Percentiles rank a stretch among this genome's conserved stretches.
Conservation (phyloP, 2,329 filamentous ascomycete species). For the Penicillium palitans region DNA sequence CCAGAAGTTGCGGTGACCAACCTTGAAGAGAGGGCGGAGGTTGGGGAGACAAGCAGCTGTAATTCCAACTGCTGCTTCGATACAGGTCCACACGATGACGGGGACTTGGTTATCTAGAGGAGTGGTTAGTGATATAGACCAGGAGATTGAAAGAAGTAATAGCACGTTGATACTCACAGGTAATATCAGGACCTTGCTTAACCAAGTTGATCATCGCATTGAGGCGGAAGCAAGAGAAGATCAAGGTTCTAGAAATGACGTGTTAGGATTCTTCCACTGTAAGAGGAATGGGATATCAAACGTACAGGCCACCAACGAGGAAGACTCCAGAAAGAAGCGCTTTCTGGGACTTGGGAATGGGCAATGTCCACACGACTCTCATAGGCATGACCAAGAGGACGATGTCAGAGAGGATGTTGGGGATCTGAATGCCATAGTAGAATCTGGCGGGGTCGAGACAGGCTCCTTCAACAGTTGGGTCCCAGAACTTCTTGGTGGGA, state of each 20-base stretch:
- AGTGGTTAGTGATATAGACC: background rate
- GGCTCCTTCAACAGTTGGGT: constrained; percentile 22
- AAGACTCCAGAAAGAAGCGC: constrained; percentile 30
- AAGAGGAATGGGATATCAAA: background rate
- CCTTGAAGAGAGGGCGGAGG: constrained; percentile 29
- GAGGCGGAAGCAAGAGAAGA: constrained; percentile 32
- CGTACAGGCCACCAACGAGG: constrained; percentile 32
- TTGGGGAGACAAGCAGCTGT: constrained; percentile 34
- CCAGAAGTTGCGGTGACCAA: constrained; percentile 22
- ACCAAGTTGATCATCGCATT: constrained; percentile 29
- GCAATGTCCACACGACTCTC: constrained; percentile 29
- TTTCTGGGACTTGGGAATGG: constrained; percentile 27
- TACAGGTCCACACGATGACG: constrained; percentile 33
- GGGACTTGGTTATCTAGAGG: constrained; percentile 31
- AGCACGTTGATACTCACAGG: constrained; percentile 23
- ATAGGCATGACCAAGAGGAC: constrained; percentile 32
- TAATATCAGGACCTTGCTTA: constrained; percentile 29
- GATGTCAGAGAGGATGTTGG: constrained; percentile 34
- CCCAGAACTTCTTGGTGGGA: constrained; percentile 31
- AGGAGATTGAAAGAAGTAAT: background rate
- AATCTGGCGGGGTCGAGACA: constrained; percentile 30
- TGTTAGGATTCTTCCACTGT: background rate
- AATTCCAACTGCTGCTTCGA: constrained; percentile 33
- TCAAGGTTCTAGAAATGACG: constrained; percentile 19
- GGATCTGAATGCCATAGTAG: constrained; percentile 33